Base-by-base conservation (phyloP, 768 basidiomycete genomes). In the Mycena maculata region DNA sequence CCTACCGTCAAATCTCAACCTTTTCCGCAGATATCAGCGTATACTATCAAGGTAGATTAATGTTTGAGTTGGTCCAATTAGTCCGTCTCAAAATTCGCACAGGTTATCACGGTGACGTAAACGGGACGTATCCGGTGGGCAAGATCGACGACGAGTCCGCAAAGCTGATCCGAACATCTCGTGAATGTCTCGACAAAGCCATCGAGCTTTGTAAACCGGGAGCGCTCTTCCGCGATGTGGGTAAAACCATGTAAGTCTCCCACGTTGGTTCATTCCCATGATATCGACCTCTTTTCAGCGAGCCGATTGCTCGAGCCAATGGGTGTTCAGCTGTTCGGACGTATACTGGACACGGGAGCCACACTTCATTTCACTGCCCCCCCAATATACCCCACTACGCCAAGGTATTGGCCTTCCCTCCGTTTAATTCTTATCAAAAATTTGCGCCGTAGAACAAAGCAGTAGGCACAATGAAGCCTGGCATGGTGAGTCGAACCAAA, bases 331-430 rank as follows among this genome's bases (percentile, higher is more conserved):
- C 94, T 42, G 95, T 99, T 36, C 88, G 94, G 73, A 90, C 90
- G 30, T 99, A 96, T 77, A 95, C 93, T 4, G 96, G 94, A 16
- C 96, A 97, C 75, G 95, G 96, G 39, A 87, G 95, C 75, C 91
- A 97, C 77, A 82, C 92, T 62, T 82, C 94, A 66, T 98, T 97
- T 85, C 96, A 98, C 76, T 81, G 80, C 63, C 73, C 89, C 0
- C 96, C 96, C 1, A 98, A 96, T 76, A 88, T 98, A 42, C 94
- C 95, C 13, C 96, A 98, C 80, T 98, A 97, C 72, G 94, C 94
- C 23, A 95, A 95, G 61, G 69, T 67, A 53, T 22, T 7, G 33
- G 33, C 1, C 16, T 15, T 41, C 42, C 28, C 15, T 22, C n/a
- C 1, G 7, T 44, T 30, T 22, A 47, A 16, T 18, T 9, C 22